Base-by-base conservation (phyloP, 352 stramenopile species). In the Pythium phragmiticola region DNA sequence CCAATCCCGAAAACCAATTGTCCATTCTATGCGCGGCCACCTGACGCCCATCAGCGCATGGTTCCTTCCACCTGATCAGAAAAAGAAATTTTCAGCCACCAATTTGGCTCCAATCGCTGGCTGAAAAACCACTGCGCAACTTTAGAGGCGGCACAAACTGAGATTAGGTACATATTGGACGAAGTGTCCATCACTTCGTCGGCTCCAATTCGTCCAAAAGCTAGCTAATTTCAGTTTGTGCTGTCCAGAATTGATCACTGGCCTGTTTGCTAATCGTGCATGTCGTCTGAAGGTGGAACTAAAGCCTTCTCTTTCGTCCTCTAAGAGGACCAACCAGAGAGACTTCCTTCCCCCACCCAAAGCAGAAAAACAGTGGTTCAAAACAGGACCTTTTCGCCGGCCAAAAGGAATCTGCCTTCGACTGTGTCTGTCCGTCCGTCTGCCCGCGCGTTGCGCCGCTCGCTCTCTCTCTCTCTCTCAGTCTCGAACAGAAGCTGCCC, bases 281-380 rank as follows among this genome's bases (percentile, higher is more conserved):
- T 54, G 57, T 63, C 45, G 45, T 45, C 30, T 2, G 57, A 57
- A 63, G 57, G 57, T 63, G 21, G 39, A 46, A n/a, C 57, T 28
- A 54, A 63, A 45, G 16, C 12, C 34, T 11, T 34, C 37, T 39
- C 34, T 39, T 39, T 39, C 7, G 34, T 39, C 34, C 34, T 39
- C 34, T 39, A 13, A 39, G 34, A 39, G 34, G 34, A 39, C 34
- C 34, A 39, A 39, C 34, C 4, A 6, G 34, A 39, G 34, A 30
- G 11, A 50, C 26, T 16, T 36, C 48, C 41, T 28, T 21, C 33
- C 56, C 11, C 28, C 55, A 61, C 9, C 17, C 55, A 53, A 53
- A 51, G 41, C 55, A 51, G 41, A 61, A 52, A 51, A 53, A 16
- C 16, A n/a, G 52, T 37, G 52, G 56, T 55, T 30, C 42, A 63